Evolutionary conservation across 2,329 filamentous ascomycete genomes (phyloP), one percentile per base, ranked within the genome.

Genomic region (Neocatenulostroma microsporum): DNA sequence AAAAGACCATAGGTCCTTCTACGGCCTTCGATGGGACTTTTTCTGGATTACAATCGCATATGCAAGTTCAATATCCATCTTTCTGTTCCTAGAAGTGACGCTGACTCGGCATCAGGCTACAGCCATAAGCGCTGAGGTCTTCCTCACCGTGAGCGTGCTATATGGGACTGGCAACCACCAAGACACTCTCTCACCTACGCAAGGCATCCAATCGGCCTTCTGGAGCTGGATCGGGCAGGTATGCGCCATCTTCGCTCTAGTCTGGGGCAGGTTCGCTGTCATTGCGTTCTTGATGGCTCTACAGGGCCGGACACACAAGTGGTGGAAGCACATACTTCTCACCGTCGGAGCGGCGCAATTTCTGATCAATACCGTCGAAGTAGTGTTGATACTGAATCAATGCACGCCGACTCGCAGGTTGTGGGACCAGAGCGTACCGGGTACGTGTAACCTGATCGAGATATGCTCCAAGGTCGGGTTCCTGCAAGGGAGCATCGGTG

Each of bases 221-320:
- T 38, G 36, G 36, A 34, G 28, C 28, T 38, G 36, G 36, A 38
- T 38, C 14, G 36, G 36, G 9, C 36, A 38, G 27, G 21, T 38
- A 9, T 17, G 5, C 8, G 27, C 28, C 6, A 38, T 38, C 27
- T 24, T 38, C 19, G 9, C 18, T 11, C 20, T 38, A 29, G 28
- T 38, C 10, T 38, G 28, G 28, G 36, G 6, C 17, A 23, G 36
- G n/a, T 38, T 38, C 29, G 36, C 36, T 7, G 36, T 38, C 3
- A 33, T 38, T 15, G 30, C 36, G 8, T 38, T 38, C 28, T 20
- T 38, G 20, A 6, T 24, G 8, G 30, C 36, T 5, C 19, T 38
- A 4, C 36, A 38, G 18, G 36, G 28, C 19, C 21, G 10, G 6
- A 33, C 28, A 3, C 27, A 38, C 20, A 21, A 4, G 11, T 3